Evolutionary conservation across 2,329 filamentous ascomycete species (phyloP), one percentile per base, ranked within the genome.

Genomic region (Arthrobotrys musiformis): DNA sequence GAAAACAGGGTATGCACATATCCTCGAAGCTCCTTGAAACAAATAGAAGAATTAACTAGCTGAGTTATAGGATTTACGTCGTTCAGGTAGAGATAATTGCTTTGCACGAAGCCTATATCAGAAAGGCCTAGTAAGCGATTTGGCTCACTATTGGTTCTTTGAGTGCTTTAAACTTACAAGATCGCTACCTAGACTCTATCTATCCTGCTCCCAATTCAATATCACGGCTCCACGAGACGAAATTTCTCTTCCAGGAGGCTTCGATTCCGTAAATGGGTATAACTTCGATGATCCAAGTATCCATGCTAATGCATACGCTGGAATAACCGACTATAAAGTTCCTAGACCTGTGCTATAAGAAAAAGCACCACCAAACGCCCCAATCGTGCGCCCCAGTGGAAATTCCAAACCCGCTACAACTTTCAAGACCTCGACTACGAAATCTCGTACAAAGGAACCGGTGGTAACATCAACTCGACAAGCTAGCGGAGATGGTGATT

Each of bases 201-300:
- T 84, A 81, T 83, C 83, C 79, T 85, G 84, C 80, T 81, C 84
- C 19, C 84, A 85, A 80, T 79, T 86, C 74, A 83, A 82, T 69
- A 82, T 85, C 48, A 82, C 81, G 33, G 82, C 81, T 78, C 81
- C 13, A 79, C 58, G 50, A 30, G 67, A 67, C 33, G 77, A 50
- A 2, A 61, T 68, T 30, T 58, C 48, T 48, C 82, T 84, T 8
- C 83, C 83, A 13, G 82, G 82, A 19, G 83, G 82, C 80, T 86
- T 87, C 66, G 83, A 85, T 81, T 85, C 87, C 81, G 84, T 86
- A 30, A 82, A 83, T 28, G 81, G 82, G 35, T 85, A 85, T 81
- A 82, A 79, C 30, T 81, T 83, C 69, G 81, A 79, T 24, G 84
- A 85, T 74, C 79, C 83, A 7, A 84, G 84, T 73, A 81, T 86